Evolutionary conservation across 1,284 basidiomycete genomes (phyloP), one percentile per base, ranked within the genome.

Genomic region (Cerrena zonata): DNA sequence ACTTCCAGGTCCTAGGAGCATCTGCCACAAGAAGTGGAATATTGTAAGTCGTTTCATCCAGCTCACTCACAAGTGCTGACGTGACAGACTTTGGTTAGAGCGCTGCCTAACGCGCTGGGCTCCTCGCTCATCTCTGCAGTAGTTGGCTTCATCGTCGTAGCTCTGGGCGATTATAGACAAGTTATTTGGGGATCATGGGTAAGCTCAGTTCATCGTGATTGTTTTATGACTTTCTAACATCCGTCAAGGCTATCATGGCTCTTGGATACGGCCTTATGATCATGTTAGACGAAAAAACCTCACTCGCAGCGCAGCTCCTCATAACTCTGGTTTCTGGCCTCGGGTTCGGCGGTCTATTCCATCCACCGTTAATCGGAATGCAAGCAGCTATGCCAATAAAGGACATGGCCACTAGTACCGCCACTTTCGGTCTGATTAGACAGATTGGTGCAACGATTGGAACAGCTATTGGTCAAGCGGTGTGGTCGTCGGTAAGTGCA

Each of bases 311-410:
- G 50, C 77, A 84, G 60, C 75, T 77, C 15, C 24, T 86, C 7
- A 83, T 70, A 58, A 79, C 80, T 3, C 58, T 86, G 22, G 63
- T 87, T 19, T 72, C 78, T 13, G 73, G 77, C n/a, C 4, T 80
- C 2, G 84, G 84, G 0, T 58, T 79, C 24, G 84, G 84, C 2
- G 73, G 70, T 51, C 60, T 86, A 38, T 84, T 83, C 69, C 79
- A 82, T 75, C 72, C 70, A 5, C 84, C 84, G 0, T 65, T 86
- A 15, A 78, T 87, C 49, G 80, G 71, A 12, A 64, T 88, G 10
- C 86, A 89, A 65, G 84, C 85, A 1, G 82, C 85, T 1, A 89
- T 89, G 84, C 87, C 87, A 1, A 57, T 84, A n/a, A 81, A 79
- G 55, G 84, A 88, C 57, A 85, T 88, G 84, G 82, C 86, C 2